Conservation (phyloP, 2,329 filamentous ascomycete genomes). For the Ascomycota sp. region DNA sequence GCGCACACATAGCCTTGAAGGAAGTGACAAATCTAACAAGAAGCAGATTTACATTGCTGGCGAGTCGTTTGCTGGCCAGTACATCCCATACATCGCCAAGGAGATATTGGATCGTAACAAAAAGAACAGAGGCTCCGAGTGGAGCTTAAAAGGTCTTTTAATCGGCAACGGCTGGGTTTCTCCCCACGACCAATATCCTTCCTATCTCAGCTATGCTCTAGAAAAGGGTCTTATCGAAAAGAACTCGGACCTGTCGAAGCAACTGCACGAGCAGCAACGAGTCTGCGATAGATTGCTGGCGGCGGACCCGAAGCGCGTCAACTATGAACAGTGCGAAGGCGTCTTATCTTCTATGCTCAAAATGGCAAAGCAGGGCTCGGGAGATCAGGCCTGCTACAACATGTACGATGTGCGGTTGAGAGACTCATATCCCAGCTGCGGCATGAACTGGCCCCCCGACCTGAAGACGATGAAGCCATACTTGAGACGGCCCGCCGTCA, state of each 20-base stretch:
- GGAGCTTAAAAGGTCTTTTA: conserved; percentile 68
- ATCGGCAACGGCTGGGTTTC: conserved; percentile 98
- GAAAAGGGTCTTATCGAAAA: conserved; percentile 52
- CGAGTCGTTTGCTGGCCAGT: conserved; percentile 90
- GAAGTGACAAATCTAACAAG: too few relatives aligned
- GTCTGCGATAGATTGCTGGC: conserved; percentile 46
- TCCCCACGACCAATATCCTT: conserved; percentile 69
- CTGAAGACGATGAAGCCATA: conserved; percentile 61
- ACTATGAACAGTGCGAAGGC: conserved; percentile 50
- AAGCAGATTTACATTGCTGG: conserved; percentile 75
- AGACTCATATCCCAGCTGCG: conserved; percentile 66
- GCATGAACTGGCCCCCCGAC: conserved; percentile 97
- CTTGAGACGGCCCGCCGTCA: conserved; percentile 62
- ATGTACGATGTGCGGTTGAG: conserved; percentile 91
- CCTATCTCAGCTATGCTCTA: conserved; percentile 69
- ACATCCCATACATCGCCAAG: conserved; percentile 92
- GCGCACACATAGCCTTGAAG: too few relatives aligned
- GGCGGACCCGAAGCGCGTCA: conserved; percentile 29
- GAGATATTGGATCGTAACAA: conserved; percentile 80
- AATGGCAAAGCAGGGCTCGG: conserved; percentile 35
- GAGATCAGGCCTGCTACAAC: conserved; percentile 52
- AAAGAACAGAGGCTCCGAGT: conserved; percentile 18
- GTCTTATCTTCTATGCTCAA: conserved; percentile 56
- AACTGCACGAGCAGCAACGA: conserved; percentile 47
- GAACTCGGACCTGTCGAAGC: conserved; percentile 40